Conservation (phyloP, 2,329 filamentous ascomycete species). For the Cercospora citrullina region DNA sequence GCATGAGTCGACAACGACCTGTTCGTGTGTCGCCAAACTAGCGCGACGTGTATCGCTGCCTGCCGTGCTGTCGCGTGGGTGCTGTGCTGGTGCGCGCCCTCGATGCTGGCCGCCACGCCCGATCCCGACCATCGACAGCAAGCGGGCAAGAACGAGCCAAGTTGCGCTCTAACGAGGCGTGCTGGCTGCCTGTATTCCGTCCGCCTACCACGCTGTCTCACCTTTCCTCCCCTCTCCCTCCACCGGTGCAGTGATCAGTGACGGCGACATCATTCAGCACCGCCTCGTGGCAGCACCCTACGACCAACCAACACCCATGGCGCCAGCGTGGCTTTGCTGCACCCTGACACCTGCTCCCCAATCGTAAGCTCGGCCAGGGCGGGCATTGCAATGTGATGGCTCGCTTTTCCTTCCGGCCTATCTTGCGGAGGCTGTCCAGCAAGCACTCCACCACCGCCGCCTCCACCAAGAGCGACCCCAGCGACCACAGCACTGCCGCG, state of each 20-base stretch:
- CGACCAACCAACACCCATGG: not conserved
- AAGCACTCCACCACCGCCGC: constrained; percentile 26
- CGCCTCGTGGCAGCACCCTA: not conserved
- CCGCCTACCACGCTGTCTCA: not conserved
- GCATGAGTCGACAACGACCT: not conserved
- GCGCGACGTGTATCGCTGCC: not conserved
- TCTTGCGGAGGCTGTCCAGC: constrained; percentile 29
- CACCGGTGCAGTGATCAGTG: not conserved
- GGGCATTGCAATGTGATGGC: constrained; percentile 19
- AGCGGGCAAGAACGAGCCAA: constrained; percentile 7
- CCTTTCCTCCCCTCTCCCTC: not conserved
- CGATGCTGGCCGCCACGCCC: not conserved
- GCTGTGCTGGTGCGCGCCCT: not conserved
- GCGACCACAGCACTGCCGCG: constrained; percentile 19
- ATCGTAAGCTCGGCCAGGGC: not conserved
- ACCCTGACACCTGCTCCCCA: not conserved
- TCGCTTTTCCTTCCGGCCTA: constrained; percentile 28
- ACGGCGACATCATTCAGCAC: not conserved
- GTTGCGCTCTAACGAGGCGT: not conserved
- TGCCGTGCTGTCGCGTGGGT: not conserved
- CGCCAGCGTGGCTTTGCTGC: not conserved
- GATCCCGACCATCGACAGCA: not conserved
- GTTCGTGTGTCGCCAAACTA: not conserved
- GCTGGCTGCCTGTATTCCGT: not conserved
- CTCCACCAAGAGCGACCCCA: constrained; percentile 25